Evolutionary conservation across 306 rosid genomes (phyloP).

Genomic region (Vicia villosa): DNA sequence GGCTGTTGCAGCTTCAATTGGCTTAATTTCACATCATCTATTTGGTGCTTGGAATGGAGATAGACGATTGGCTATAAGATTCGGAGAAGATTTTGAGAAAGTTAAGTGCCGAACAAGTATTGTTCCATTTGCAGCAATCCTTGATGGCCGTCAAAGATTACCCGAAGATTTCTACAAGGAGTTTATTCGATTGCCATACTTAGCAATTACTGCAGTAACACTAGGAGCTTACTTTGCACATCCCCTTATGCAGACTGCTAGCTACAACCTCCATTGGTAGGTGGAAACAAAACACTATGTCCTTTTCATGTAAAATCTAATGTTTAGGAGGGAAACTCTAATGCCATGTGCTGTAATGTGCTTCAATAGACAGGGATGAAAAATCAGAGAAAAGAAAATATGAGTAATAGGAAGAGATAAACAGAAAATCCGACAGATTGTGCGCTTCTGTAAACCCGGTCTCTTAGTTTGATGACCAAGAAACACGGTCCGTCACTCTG

Average conservation of each 20-base stretch:
- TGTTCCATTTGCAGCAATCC: conserved; percentile 91
- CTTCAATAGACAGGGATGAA: conserved; percentile 10
- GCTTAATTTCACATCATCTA: conserved; percentile 84
- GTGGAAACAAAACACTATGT: neutral
- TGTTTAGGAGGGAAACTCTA: neutral
- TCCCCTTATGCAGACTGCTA: conserved; percentile 83
- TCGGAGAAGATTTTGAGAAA: conserved; percentile 63
- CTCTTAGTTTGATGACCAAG: neutral
- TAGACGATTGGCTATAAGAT: conserved; percentile 65
- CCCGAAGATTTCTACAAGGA: conserved; percentile 87
- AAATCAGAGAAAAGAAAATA: conserved; percentile 21
- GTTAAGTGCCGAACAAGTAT: conserved; percentile 73
- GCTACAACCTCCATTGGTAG: conserved; percentile 87
- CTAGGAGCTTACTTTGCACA: conserved; percentile 87
- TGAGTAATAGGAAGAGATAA: neutral
- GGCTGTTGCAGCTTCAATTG: conserved; percentile 83
- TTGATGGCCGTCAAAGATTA: conserved; percentile 81
- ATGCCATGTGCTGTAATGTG: neutral
- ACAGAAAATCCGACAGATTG: neutral
- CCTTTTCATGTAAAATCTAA: conserved; percentile 6
- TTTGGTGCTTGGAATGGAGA: conserved; percentile 98
- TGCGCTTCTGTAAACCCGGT: neutral
- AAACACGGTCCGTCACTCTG: neutral
- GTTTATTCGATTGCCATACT: conserved; percentile 80
- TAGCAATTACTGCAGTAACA: conserved; percentile 68